Evolutionary conservation across 352 stramenopile genomes (phyloP), one percentile per base, ranked within the genome.

Genomic region (Pythium volutum): DNA sequence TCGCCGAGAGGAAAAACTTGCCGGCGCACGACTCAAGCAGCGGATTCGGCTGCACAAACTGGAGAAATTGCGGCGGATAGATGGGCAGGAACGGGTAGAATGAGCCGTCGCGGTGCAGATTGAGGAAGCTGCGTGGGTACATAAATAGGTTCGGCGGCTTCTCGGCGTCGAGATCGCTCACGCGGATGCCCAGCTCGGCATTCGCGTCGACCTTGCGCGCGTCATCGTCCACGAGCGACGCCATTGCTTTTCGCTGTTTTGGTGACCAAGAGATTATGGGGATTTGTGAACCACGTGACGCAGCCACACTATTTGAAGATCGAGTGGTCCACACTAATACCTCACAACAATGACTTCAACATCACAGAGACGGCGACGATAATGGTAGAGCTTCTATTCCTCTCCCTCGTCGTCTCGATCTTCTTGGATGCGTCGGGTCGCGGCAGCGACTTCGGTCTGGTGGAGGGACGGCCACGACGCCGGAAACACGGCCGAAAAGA

Each of bases 401-500:
- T 38, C 33, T 38, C 36, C 16, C 36, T 0, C 11, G 6, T 43
- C 36, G n/a, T 43, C 15, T 43, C 36, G 22, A 11, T 55, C 12
- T 33, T 31, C 36, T 0, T 2, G 14, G 2, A 18, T n/a, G 5
- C 36, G 46, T 50, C 27, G 47, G 5, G n/a, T 42, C 31, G n/a
- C 55, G 3, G 55, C 33, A 18, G 64, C 56, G 8, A 43, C 54
- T 39, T 76, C 69, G 1, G 33, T 64, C n/a, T 74, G 31, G 43
- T 75, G 59, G 5, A 77, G 67, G 12, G 71, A 78, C 4, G 79
- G 77, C 79, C 83, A 92, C 18, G 79, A 79, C 4, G 70, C 77
- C 6, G 81, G 81, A 57, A 88, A 91, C 22, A 87, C 79, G 31
- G 84, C 79, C 7, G 84, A 86, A 70, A 96, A 96, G 67, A 94